Percentiles rank a stretch among this genome's conserved stretches.
phyloP scores from a whole-genome alignment of 2,329 filamentous ascomycete species.

The Exophiala dermatitidis region DNA sequence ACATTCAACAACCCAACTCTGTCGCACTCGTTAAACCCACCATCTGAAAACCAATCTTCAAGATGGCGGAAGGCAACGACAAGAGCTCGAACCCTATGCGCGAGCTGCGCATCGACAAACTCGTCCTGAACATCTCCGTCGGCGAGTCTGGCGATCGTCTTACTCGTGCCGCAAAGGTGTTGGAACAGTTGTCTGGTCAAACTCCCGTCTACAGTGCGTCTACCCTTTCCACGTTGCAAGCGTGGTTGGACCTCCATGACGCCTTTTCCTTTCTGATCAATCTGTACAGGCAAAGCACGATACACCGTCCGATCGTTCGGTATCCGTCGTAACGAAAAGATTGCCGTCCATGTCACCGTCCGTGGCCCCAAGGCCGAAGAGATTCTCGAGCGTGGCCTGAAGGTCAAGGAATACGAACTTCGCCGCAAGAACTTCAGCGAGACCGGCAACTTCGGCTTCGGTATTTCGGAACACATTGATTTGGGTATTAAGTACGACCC shows the following conservation, averaged over 20 bases:
- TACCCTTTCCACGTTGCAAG: not conserved
- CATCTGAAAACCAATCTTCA: constrained; percentile 19
- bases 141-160: constrained; percentile 99
- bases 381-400: constrained; percentile 99
- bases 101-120: constrained; percentile 98
- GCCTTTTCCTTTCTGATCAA: not conserved
- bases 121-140: constrained; percentile 98
- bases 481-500: constrained; percentile 99
- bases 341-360: constrained; percentile 97
- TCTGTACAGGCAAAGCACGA: constrained; percentile 79
- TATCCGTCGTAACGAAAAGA: constrained; percentile 99
- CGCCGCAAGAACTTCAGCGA: constrained; percentile 99
- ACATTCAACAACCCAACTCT: constrained; percentile 16
- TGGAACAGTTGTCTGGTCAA: constrained; percentile 99
- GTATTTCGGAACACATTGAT: constrained; percentile 99
- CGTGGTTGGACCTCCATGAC: not conserved
- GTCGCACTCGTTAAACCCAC: constrained; percentile 29
- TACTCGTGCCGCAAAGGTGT: constrained; percentile 98
- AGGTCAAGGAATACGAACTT: constrained; percentile 99
- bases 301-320: constrained; percentile 99
- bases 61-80: constrained; percentile 58
- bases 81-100: constrained; percentile 98
- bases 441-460: constrained; percentile 99
- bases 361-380: constrained; percentile 99
- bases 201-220: constrained; percentile 96